Percentiles rank a stretch among this genome's conserved stretches.
Evolutionary conservation across 768 basidiomycete species (phyloP).

Genomic region (Hericium coralloides): DNA sequence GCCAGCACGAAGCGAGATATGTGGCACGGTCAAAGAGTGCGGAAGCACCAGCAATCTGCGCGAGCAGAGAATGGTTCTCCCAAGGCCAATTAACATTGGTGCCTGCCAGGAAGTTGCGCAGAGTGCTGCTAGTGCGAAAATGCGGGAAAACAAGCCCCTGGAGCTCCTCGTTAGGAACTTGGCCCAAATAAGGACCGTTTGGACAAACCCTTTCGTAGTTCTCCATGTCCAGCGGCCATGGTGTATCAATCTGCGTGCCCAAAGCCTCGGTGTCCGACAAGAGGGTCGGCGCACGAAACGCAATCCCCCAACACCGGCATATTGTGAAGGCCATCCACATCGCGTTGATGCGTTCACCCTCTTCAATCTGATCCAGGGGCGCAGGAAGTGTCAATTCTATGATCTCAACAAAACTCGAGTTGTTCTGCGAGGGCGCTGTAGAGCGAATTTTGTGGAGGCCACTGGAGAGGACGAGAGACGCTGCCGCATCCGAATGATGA

Average conservation of each 20-base stretch:
- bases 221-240: too few relatives aligned
- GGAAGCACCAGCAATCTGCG: slow-evolving; percentile 43
- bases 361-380: too few relatives aligned
- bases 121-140: slow-evolving; percentile 37
- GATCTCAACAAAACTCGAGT: slow-evolving; percentile 9
- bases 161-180: slow-evolving; percentile 22
- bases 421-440: slow-evolving; percentile 6
- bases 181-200: slow-evolving; percentile 5
- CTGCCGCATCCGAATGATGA: slow-evolving; percentile 22
- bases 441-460: slow-evolving; percentile 19
- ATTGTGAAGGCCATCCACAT: too few relatives aligned
- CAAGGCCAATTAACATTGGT: slow-evolving; percentile 22
- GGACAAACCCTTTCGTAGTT: too few relatives aligned
- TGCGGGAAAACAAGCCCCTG: slow-evolving; percentile 37
- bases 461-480: slow-evolving; percentile 21
- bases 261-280: too few relatives aligned
- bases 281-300: too few relatives aligned
- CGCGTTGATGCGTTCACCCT: too few relatives aligned
- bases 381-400: too few relatives aligned
- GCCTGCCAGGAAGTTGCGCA: slow-evolving; percentile 39
- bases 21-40: slow-evolving; percentile 51
- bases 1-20: slow-evolving; percentile 35
- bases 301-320: too few relatives aligned
- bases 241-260: too few relatives aligned
- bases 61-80: slow-evolving; percentile 27